Base-by-base conservation (phyloP, 768 basidiomycete species). In the Macrolepiota fuliginosa region DNA sequence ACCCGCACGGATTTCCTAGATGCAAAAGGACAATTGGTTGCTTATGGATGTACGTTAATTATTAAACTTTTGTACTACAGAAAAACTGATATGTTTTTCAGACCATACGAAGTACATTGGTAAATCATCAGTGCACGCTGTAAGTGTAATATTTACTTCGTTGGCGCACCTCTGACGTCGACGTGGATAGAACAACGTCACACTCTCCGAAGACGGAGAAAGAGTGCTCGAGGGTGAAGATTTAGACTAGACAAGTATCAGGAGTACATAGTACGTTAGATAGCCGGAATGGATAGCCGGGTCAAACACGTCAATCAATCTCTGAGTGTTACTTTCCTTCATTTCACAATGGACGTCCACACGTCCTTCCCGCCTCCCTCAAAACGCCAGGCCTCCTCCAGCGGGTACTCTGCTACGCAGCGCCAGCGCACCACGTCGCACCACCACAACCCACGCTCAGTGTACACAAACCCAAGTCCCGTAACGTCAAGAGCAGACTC, bases 41-140 rank as follows among this genome's bases (percentile, higher is more conserved):
- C 92, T 9, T 93, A 92, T 68, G 92, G 92, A 65, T 84, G 92
- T 92, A 68, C 68, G 89, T 77, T 29, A 22, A 25, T 53, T 62
- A 58, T 22, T 13, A 58, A 10, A 45, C 27, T 19, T 7, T 13
- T n/a, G 45, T 36, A 40, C 11, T 54, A 40, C 49, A 36, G 29
- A 10, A 25, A 49, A 24, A 19, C 19, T 53, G 13, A 51, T 29
- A 50, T 50, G 32, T 25, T 57, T 54, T 1, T 45, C 62, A 94
- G 92, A 88, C 62, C 92, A 94, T 67, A 94, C 92, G 7, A 94
- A 94, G 71, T 94, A 91, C 64, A 77, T 94, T 60, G 91, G 90
- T 13, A 90, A 83, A 70, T 91, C 89, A 7, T 80, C 76, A 15
- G 64, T 66, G n/a, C 76, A 81, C 65, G 68, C 71, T 27, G 80